Evolutionary conservation across 257 asterid genomes (phyloP), one percentile per base, ranked within the genome.

Genomic region (Marsdenia floribunda): DNA sequence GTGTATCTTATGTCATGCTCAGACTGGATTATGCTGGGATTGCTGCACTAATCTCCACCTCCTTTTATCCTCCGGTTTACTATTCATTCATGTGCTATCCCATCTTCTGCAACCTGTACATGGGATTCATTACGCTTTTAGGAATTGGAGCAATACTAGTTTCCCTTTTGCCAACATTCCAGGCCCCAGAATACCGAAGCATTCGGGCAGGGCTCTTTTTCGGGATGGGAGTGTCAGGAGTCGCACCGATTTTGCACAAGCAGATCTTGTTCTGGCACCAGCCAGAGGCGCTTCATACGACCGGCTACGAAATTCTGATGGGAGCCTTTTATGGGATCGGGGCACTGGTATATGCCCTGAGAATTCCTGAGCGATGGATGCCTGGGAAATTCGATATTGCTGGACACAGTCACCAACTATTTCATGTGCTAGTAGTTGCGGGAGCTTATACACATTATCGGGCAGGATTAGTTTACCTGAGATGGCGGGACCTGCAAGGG

Each of bases 81-180:
- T 95, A 95, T 80, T 88, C 99, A 59, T 95, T 95, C 91, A 90
- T 91, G 96, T 92, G 98, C 85, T 80, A 92, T 72, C 98, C 99
- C 5, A 58, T 88, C 89, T 85, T 92, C 84, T 90, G 96, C 89
- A 82, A 75, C 75, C 83, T 95, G 81, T 95, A 95, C 90, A 14
- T 95, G 86, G 97, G 98, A 47, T 86, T 87, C 85, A 95, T 95
- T 66, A 91, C 97, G 8, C 16, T 91, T 26, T 84, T 95, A 0
- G 99, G 99, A 73, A 71, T 91, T 1, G 90, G 85, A 26, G 83
- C 97, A 42, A 80, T 93, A 78, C 2, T 87, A 52, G 97, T 58
- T 24, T 95, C 98, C 68, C 96, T 95, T 46, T 86, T 92, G 65
- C 96, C 99, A 0, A 90, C 87, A 6, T 95, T 95, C 85, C 97